Base-by-base conservation (phyloP, 164 flowering plant species). In the Chimonanthus salicifolius region DNA sequence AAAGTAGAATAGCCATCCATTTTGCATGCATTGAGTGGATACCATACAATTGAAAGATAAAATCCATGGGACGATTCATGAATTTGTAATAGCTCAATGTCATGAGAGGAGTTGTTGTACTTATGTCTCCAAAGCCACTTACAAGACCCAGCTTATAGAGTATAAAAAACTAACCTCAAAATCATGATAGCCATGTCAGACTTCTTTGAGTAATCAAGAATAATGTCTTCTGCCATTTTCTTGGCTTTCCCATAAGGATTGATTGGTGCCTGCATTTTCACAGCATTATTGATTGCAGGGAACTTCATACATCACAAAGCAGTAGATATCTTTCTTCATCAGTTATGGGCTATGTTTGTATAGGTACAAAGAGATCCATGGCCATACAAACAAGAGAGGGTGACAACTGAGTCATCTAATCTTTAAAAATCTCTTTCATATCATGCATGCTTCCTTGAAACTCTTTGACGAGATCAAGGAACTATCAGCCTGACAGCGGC, bases 211-310 rank as follows among this genome's bases (percentile, higher is more conserved):
- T 90, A 94, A 78, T 95, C 99, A 21, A 95, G 81, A 50, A 95
- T 92, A 54, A 95, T 89, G 81, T 95, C 98, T 77, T 95, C 99
- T 46, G 99, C 89, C 99, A 95, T 95, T 81, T 95, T 95, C 89
- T 95, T 95, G 64, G 99, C 99, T 83, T 95, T 95, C 71, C 99
- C 98, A 82, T 95, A 95, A 48, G 99, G 99, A 78, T 95, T 95
- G 46, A 93, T 93, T 18, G 99, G 98, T 63, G 78, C 80, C 99
- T 91, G 87, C 62, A 80, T 44, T 67, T 46, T 67, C 21, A 69
- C n/a, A 64, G 33, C 18, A 58, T 72, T 33, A 64, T 69, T 18
- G 62, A 44, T 45, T 33, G 54, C n/a, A 13, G 62, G 9, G 72
- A 71, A 64, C 71, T 74, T 33, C 49, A 67, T 74, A 58, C 3